Evolutionary conservation across 164 flowering plant genomes (phyloP), one percentile per base, ranked within the genome.

Genomic region (Vitis cinerea): DNA sequence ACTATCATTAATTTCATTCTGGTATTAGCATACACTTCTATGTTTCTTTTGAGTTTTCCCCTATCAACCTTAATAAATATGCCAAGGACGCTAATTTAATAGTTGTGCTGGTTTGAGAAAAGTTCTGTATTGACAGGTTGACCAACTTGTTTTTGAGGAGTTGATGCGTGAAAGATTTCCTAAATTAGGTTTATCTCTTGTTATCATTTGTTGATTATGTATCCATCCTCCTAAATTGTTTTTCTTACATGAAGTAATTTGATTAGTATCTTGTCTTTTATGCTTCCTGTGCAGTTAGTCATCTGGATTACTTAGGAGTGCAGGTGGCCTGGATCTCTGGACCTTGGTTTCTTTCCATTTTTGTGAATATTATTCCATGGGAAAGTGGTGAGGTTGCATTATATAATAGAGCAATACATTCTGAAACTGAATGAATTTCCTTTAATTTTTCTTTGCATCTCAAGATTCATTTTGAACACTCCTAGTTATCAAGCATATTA

Each of bases 331-430:
- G 98, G 98, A 84, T 95, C 44, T 80, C 93, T 71, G 99, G 91
- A 69, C 97, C 99, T 30, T 95, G 99, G 99, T 93, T 95, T 73
- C 94, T 95, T 71, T 90, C 99, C 58, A 95, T 93, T 72, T 95
- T 95, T 74, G 84, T 93, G 79, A 95, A 95, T 82, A 90, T 93
- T 88, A 89, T 95, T 82, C 99, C 99, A 27, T 95, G 98, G 99
- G 98, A 95, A 87, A 91, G 95, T 82, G 88, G 94, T 87, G 75
- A 86, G 90, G 23, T 74, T 77, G 63, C 67, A 23, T 59, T 61
- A 53, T 65, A 17, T 68, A 30, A 48, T 59, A 31, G 47, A 67
- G 19, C 16, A 68, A 59, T 74, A 31, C 10, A 63, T 55, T 60
- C 44, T 56, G 31, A 8, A 7, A 27, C 23, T 59, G 8, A 60